A percentile compares a stretch with the other conserved stretches of the same genome.
phyloP scores from a whole-genome alignment of 1,284 basidiomycete genomes.

The Cutaneotrichosporon cavernicola region DNA sequence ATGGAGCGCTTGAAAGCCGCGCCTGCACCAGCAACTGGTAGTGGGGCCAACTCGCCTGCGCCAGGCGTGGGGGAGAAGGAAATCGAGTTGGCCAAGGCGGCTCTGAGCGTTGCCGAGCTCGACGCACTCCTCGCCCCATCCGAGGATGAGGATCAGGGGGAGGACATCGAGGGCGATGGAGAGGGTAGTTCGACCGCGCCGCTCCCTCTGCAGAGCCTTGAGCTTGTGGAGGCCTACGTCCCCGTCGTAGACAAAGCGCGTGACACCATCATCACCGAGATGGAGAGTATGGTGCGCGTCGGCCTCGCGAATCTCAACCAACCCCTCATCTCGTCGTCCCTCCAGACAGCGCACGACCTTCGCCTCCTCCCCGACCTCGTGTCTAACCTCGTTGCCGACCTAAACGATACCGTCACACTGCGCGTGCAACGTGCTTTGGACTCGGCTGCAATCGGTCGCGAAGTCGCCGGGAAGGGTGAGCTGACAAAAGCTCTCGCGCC shows the following conservation, averaged over 20 bases:
- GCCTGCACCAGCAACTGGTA: constrained; percentile 31
- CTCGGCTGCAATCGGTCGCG: constrained; percentile 76
- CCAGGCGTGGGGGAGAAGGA: constrained; percentile 66
- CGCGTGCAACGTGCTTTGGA: constrained; percentile 82
- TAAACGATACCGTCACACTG: constrained; percentile 78
- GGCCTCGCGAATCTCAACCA: constrained; percentile 77
- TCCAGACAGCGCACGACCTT: constrained; percentile 93
- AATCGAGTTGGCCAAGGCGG: constrained; percentile 80
- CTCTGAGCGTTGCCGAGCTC: constrained; percentile 82
- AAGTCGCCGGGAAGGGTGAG: constrained; percentile 71
- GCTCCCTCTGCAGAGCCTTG: constrained; percentile 63
- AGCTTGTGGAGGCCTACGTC: constrained; percentile 67
- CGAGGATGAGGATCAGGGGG: neutral
- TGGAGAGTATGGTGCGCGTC: constrained; percentile 80
- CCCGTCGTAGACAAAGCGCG: constrained; percentile 70
- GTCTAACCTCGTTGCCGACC: constrained; percentile 71
- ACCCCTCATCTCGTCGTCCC: constrained; percentile 78
- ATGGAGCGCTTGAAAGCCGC: constrained; percentile 62
- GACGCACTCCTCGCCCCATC: constrained; percentile 31
- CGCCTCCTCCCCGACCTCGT: constrained; percentile 79
- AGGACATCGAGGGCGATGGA: constrained; percentile 11
- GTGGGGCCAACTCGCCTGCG: constrained; percentile 28
- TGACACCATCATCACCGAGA: constrained; percentile 69
- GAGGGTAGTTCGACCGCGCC: constrained; percentile 14
- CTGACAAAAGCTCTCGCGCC: neutral